Evolutionary conservation across 2,329 filamentous ascomycete genomes (phyloP).

Genomic region (Cytospora piceae): DNA sequence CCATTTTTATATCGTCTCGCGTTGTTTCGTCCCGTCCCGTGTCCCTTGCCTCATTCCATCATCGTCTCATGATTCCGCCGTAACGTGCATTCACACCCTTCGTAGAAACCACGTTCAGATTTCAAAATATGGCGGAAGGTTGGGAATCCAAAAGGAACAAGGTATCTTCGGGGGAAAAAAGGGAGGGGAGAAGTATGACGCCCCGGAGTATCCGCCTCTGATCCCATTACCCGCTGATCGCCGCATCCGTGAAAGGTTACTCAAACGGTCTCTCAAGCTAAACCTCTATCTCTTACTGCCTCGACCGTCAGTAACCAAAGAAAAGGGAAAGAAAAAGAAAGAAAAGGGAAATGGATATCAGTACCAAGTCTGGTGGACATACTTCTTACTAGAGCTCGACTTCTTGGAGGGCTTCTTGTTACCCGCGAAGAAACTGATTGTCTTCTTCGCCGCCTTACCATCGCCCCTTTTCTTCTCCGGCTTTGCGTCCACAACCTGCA

Average conservation of each 20-base stretch:
- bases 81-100: neutral
- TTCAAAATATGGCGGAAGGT: neutral
- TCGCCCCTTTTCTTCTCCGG: constrained; percentile 38
- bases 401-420: constrained; percentile 36
- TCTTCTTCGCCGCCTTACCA: constrained; percentile 21
- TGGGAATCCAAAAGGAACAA: constrained; percentile 11
- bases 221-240: neutral
- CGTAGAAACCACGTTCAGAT: constrained; percentile 6
- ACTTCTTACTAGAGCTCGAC: constrained; percentile 38
- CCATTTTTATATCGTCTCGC: constrained; percentile 6
- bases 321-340: neutral
- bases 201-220: constrained; percentile 4
- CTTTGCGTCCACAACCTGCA: constrained; percentile 36
- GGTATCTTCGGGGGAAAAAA: constrained; percentile 7
- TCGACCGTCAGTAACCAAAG: neutral
- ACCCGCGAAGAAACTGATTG: constrained; percentile 25
- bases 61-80: constrained; percentile 7
- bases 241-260: neutral
- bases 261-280: constrained; percentile 1
- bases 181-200: constrained; percentile 2
- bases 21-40: constrained; percentile 5
- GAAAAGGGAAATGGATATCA: constrained; percentile 2
- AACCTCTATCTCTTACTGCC: neutral
- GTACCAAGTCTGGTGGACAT: constrained; percentile 28
- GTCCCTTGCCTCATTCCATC: neutral